A percentile compares a stretch with the other conserved stretches of the same genome.
Evolutionary conservation across 345 rosid genomes (phyloP).

Genomic region (Populus alba): DNA sequence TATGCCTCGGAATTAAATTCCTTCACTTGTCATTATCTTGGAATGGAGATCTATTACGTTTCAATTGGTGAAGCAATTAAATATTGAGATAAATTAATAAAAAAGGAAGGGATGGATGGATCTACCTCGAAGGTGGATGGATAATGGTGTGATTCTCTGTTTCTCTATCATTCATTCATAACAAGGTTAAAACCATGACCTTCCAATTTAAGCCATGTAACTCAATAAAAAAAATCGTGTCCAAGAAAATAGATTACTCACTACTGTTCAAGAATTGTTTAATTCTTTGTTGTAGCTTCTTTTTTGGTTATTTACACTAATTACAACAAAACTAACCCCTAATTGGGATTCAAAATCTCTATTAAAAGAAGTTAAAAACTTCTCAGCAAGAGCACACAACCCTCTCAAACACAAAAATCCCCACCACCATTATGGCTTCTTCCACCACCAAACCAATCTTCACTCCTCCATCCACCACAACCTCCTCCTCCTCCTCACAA

Average conservation of each 20-base stretch:
- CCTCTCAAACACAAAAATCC: background rate
- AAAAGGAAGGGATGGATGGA: too few species aligned
- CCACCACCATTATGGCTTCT: background rate
- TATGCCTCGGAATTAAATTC: too few species aligned
- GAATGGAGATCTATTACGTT: too few species aligned
- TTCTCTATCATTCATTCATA: too few species aligned
- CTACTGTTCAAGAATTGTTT: background rate
- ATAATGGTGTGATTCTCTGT: too few species aligned
- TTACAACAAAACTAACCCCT: background rate
- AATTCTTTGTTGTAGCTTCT: background rate
- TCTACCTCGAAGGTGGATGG: too few species aligned
- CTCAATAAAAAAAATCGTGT: too few species aligned
- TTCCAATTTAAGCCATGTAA: background rate
- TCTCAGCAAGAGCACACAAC: background rate
- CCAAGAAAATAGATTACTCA: background rate
- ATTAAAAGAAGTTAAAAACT: background rate
- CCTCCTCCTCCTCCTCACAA: slow-evolving; percentile 18
- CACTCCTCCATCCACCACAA: background rate
- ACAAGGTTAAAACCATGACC: background rate
- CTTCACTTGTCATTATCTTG: too few species aligned
- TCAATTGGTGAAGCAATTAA: too few species aligned
- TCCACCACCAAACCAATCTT: slow-evolving; percentile 8
- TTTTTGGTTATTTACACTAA: background rate
- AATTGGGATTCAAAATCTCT: background rate
- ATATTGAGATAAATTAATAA: too few species aligned